Conservation (phyloP, 1,139 yeast genomes). For the Magnusiomyces paraingens region DNA sequence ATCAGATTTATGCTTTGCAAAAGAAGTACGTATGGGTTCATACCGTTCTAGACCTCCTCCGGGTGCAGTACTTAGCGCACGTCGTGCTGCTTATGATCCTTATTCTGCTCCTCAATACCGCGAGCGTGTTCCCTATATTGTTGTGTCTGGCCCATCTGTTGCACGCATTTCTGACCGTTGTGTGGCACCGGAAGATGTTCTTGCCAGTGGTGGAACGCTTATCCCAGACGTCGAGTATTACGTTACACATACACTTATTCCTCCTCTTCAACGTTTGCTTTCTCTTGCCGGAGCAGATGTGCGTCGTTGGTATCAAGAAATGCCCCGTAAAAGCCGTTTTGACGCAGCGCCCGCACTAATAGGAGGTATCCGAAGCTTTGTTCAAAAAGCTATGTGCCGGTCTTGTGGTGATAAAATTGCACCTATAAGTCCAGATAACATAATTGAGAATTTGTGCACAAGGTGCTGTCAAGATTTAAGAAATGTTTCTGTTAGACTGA, state of each 20-base stretch:
- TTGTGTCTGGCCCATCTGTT: conserved; percentile 59
- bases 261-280: conserved; percentile 82
- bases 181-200: conserved; percentile 66
- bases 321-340: conserved; percentile 39
- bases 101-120: conserved; percentile 79
- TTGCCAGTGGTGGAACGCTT: conserved; percentile 35
- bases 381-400: conserved; percentile 7
- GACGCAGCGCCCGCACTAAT: conserved; percentile 5
- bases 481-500: conserved; percentile 18
- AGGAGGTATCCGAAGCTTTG: conserved; percentile 13
- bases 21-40: conserved; percentile 78
- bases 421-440: neutral
- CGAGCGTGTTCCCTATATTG: conserved; percentile 85
- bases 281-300: conserved; percentile 79
- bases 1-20: conserved; percentile 86
- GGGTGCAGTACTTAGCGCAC: conserved; percentile 75
- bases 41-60: conserved; percentile 80
- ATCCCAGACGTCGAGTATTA: conserved; percentile 77
- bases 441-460: conserved; percentile 18
- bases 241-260: conserved; percentile 72
- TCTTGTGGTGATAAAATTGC: conserved; percentile 2
- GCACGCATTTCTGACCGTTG: conserved; percentile 71
- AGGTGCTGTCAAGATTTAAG: conserved; percentile 18
- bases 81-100: conserved; percentile 55
- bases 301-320: conserved; percentile 66